Base-by-base conservation (phyloP, 2,329 filamentous ascomycete species). In the Eutypa lata region DNA sequence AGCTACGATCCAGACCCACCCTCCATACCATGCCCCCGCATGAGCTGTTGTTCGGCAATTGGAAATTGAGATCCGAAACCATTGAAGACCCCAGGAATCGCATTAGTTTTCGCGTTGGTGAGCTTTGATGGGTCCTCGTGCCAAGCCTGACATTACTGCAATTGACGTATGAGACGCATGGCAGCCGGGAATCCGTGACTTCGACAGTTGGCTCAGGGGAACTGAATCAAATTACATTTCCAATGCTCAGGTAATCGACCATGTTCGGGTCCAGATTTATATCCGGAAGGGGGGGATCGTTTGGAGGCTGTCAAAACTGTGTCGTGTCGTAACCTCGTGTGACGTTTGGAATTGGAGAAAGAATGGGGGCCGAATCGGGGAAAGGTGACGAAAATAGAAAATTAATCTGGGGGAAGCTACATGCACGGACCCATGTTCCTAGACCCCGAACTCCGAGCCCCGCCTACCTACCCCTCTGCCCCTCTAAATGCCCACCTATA, bases 161-260 rank as follows among this genome's bases (percentile, higher is more conserved):
- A 31, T 31, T 31, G 26, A 31, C 26, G 26, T 24, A 26, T 24
- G 11, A 24, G 13, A 14, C 42, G 5, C 22, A 45, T n/a, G 42
- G 2, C 21, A 10, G 13, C 19, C 13, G 22, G 42, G 19, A 44
- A 44, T 5, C 11, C 14, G 11, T 22, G 5, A 38, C 35, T 16
- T 5, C 7, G 22, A 10, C 14, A 44, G 13, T 24, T 44, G 14
- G 24, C 19, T 16, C 7, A 22, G 14, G 19, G 42, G 10, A 24
- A 14, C 1, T 24, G 22, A 56, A 52, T 54, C 56, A 53, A 19
- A 37, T 14, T 11, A 22, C 28, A 53, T 51, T 51, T 42, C 55
- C 59, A 61, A 62, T 62, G 57, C 57, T 62, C 53, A 56, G 48
- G 53, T 59, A 61, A 62, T 55, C 42, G 16, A 22, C 14, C 40